phyloP scores from a whole-genome alignment of 2,329 filamentous ascomycete species.

The Ophiognomonia clavigignenti-juglandacearum region DNA sequence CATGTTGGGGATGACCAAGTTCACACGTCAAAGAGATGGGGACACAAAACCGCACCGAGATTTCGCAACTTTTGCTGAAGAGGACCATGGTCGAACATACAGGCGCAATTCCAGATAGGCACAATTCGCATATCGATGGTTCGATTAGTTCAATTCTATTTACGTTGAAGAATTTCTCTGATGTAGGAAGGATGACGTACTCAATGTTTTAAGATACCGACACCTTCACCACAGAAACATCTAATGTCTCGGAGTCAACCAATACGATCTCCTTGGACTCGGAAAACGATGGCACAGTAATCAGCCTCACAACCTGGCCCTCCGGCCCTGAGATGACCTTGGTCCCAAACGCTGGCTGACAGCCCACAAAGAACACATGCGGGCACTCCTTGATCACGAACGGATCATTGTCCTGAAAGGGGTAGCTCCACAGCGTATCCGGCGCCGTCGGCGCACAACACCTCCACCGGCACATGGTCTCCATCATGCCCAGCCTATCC shows the following conservation, averaged over 20 bases:
- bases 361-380: constrained; percentile 86
- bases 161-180: too few species aligned
- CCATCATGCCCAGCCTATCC: constrained; percentile 82
- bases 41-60: too few species aligned
- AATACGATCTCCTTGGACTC: constrained; percentile 75
- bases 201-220: too few species aligned
- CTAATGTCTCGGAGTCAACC: constrained; percentile 79
- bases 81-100: too few species aligned
- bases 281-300: constrained; percentile 80
- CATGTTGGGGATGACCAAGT: too few species aligned
- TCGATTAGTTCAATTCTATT: too few species aligned
- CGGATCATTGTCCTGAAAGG: constrained; percentile 89
- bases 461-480: constrained; percentile 88
- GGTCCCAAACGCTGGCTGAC: constrained; percentile 74
- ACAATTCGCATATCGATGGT: too few species aligned
- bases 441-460: constrained; percentile 89
- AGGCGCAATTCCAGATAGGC: too few species aligned
- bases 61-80: too few species aligned
- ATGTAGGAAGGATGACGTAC: too few species aligned
- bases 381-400: constrained; percentile 83
- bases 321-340: constrained; percentile 61
- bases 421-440: constrained; percentile 94
- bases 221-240: constrained; percentile 68
- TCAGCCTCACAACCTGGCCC: constrained; percentile 67
- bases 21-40: too few species aligned